These are phyloP conservation scores for Leccinellum albellum DNA, from an alignment of 768 basidiomycete species.

Conservation along the genomic window DNA sequence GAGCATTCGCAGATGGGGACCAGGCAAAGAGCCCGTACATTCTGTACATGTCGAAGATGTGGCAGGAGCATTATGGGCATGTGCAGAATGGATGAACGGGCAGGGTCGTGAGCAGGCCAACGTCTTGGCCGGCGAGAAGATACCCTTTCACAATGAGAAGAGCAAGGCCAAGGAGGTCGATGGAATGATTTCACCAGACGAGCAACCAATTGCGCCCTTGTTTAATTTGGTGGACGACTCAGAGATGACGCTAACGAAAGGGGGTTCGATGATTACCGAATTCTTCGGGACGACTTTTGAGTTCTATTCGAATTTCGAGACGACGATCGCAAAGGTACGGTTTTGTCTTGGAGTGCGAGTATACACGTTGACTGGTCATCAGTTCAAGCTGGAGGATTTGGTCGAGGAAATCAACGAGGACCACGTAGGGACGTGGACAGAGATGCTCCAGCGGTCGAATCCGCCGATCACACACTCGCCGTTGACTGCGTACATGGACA, in stretches of 20 bases:
- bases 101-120: slow-evolving; percentile 65
- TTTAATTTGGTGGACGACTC: slow-evolving; percentile 86
- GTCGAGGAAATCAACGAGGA: slow-evolving; percentile 84
- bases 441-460: slow-evolving; percentile 69
- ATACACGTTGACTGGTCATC: background rate
- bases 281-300: slow-evolving; percentile 79
- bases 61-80: slow-evolving; percentile 73
- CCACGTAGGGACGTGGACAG: slow-evolving; percentile 78
- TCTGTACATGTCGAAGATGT: slow-evolving; percentile 79
- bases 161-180: slow-evolving; percentile 60
- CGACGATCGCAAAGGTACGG: slow-evolving; percentile 59
- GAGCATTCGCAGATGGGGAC: slow-evolving; percentile 58
- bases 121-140: slow-evolving; percentile 41
- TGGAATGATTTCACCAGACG: slow-evolving; percentile 53
- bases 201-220: slow-evolving; percentile 65
- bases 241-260: slow-evolving; percentile 61
- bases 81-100: slow-evolving; percentile 68
- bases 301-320: slow-evolving; percentile 71
- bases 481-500: slow-evolving; percentile 76
- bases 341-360: background rate
- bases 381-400: slow-evolving; percentile 65
- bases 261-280: slow-evolving; percentile 62
- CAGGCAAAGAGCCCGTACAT: slow-evolving; percentile 70
- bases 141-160: slow-evolving; percentile 55
- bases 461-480: slow-evolving; percentile 72